Evolutionary conservation across 2,329 filamentous ascomycete genomes (phyloP).

Genomic region (Epichloe baconii): DNA sequence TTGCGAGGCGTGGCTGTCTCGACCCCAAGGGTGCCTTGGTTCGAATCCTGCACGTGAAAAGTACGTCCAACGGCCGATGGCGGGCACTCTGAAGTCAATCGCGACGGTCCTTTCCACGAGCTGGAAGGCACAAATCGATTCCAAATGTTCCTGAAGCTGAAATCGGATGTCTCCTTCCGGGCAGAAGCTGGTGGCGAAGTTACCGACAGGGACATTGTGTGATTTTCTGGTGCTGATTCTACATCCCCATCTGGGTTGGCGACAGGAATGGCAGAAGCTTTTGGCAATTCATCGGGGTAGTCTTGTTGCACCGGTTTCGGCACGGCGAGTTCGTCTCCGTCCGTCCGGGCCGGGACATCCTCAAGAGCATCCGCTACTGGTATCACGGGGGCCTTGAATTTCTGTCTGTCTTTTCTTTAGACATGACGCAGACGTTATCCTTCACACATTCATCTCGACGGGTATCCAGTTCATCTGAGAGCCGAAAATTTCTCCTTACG

Average conservation of each 20-base stretch:
- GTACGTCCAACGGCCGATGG: neutral
- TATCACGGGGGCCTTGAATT: no score
- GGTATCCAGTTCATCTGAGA: neutral
- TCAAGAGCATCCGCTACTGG: neutral
- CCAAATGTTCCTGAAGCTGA: conserved; percentile 12
- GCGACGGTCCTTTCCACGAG: conserved; percentile 13
- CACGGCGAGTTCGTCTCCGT: neutral
- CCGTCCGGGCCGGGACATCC: neutral
- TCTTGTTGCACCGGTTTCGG: neutral
- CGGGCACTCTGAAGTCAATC: conserved; percentile 1
- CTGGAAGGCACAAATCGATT: conserved; percentile 13
- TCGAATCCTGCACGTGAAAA: neutral
- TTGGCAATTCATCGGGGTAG: no score
- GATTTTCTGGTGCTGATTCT: neutral
- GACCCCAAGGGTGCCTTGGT: neutral
- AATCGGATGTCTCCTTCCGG: conserved; percentile 5
- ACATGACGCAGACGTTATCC: neutral
- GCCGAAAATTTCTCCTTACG: neutral
- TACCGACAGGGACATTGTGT: neutral
- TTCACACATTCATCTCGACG: neutral
- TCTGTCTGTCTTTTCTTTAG: neutral
- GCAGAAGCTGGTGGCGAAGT: neutral
- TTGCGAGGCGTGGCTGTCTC: neutral
- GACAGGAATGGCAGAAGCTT: neutral
- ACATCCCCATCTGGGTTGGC: neutral